Evolutionary conservation across 805 yeast species (phyloP).

Genomic region (Lipomyces mesembrius): DNA sequence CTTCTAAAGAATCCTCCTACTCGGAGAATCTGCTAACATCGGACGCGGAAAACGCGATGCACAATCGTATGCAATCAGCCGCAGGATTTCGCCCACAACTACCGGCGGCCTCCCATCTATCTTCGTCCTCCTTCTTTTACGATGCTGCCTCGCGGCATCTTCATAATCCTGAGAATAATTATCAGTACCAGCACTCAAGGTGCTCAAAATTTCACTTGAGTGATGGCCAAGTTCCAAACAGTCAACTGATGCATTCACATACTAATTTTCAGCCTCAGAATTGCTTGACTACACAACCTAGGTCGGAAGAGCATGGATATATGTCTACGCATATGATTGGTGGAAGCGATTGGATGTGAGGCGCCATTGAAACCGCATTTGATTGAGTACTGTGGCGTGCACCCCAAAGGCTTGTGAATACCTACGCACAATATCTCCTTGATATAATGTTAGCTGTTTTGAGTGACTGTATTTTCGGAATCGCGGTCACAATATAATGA

Average conservation of each 20-base stretch:
- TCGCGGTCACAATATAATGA: not conserved
- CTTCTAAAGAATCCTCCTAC: not conserved
- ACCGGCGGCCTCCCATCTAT: not conserved
- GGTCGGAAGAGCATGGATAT: not conserved
- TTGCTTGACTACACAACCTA: not conserved
- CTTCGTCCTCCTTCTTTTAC: not conserved
- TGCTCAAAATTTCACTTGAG: not conserved
- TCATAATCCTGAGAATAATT: not conserved
- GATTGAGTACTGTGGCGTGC: not conserved
- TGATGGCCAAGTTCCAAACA: not conserved
- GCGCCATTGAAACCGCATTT: not conserved
- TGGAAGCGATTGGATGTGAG: constrained; percentile 5
- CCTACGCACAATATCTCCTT: not conserved
- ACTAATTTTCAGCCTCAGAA: not conserved
- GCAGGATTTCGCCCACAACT: constrained; percentile 1
- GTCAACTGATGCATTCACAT: not conserved
- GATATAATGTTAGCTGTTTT: not conserved
- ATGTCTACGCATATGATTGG: not conserved
- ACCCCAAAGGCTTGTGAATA: not conserved
- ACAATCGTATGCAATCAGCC: not conserved
- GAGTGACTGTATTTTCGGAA: not conserved
- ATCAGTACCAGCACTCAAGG: not conserved
- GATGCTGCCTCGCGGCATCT: not conserved
- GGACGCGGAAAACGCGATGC: not conserved
- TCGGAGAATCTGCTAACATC: not conserved